A percentile compares a stretch with the other conserved stretches of the same genome.
Evolutionary conservation across 495 filamentous ascomycete species (phyloP).

Genomic region (Pseudomonodictys pantanalensis): DNA sequence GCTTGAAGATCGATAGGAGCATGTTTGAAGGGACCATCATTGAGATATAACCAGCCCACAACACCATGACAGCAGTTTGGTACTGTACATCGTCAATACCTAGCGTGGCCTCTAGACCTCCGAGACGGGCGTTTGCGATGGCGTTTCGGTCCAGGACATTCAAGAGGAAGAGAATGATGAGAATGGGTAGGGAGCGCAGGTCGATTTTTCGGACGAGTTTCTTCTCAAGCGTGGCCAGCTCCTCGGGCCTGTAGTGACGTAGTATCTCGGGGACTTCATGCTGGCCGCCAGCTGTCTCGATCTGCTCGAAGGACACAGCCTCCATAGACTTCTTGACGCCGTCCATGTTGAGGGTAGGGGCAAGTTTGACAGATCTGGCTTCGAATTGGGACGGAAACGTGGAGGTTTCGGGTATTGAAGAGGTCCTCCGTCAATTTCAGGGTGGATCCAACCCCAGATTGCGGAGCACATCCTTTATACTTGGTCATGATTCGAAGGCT

Average conservation of each 20-base stretch:
- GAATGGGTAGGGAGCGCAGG: background rate
- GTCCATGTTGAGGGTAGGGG: no score
- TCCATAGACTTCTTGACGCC: no score
- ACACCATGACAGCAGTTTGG: constrained; percentile 1
- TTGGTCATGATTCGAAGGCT: no score
- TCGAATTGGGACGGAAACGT: no score
- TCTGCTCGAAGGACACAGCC: background rate
- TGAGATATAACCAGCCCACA: constrained; percentile 2
- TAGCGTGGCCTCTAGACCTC: background rate
- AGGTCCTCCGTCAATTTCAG: no score
- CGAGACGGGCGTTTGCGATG: constrained; percentile 12
- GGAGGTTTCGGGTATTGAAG: no score
- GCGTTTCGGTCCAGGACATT: constrained; percentile 10
- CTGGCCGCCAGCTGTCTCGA: background rate
- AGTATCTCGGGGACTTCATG: background rate
- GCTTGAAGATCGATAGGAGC: background rate
- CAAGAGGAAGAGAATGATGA: constrained; percentile 1
- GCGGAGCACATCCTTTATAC: no score
- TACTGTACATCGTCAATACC: constrained; percentile 6
- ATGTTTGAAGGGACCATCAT: constrained; percentile 1
- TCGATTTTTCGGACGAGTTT: constrained; percentile 17
- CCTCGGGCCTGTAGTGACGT: background rate
- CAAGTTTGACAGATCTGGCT: no score
- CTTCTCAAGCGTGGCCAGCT: background rate
- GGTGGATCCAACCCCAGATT: no score